Evolutionary conservation across 352 stramenopile genomes (phyloP).

Genomic region (Phytophthora tubulina): DNA sequence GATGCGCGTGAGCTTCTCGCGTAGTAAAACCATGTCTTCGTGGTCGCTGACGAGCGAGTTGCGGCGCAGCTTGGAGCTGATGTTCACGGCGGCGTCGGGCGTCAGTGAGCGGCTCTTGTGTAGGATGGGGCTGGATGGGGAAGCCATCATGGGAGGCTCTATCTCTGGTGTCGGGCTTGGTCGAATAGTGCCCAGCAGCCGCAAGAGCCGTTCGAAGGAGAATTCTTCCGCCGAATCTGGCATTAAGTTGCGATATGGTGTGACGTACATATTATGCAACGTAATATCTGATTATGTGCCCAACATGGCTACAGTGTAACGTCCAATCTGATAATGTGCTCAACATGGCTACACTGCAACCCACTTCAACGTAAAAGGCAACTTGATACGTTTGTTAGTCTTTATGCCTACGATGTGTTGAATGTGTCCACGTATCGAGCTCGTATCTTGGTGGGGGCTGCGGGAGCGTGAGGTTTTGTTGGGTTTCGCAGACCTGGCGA

Average conservation of each 20-base stretch:
- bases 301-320: neutral
- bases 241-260: slow-evolving; percentile 9
- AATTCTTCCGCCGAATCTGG: slow-evolving; percentile 40
- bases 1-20: slow-evolving; percentile 83
- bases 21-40: slow-evolving; percentile 73
- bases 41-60: slow-evolving; percentile 70
- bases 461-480: slow-evolving; percentile 26
- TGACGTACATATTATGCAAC: neutral
- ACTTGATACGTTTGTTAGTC: neutral
- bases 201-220: slow-evolving; percentile 14
- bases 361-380: slow-evolving; percentile 9
- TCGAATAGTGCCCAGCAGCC: slow-evolving; percentile 20
- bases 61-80: slow-evolving; percentile 49
- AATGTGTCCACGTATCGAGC: slow-evolving; percentile 60
- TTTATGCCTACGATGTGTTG: slow-evolving; percentile 34
- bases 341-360: neutral
- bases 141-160: slow-evolving; percentile 28
- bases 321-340: neutral
- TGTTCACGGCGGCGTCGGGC: slow-evolving; percentile 39
- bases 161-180: neutral
- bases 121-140: slow-evolving; percentile 43
- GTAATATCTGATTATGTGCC: neutral
- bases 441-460: slow-evolving; percentile 31
- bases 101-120: slow-evolving; percentile 24
- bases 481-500: slow-evolving; percentile 23